Conservation (phyloP, 1,284 basidiomycete species). For the Ustilago vetiveriae region DNA sequence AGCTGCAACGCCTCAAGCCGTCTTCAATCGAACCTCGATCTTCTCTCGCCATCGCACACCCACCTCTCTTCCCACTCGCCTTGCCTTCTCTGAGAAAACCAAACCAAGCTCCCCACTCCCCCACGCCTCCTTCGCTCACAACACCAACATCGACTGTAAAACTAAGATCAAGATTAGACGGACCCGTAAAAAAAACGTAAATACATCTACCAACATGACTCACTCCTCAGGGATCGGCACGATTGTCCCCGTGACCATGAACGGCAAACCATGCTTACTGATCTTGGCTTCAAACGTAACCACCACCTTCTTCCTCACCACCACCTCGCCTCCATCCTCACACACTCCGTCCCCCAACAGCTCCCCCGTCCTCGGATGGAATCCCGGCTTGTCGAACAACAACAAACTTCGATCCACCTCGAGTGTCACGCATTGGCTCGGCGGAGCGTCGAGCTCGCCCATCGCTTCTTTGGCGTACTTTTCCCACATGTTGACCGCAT, state of each 20-base stretch:
- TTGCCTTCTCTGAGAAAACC: too few species aligned
- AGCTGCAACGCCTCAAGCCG: too few species aligned
- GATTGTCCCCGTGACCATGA: constrained; percentile 23
- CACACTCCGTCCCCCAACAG: constrained; percentile 23
- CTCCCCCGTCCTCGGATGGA: constrained; percentile 39
- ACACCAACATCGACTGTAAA: too few species aligned
- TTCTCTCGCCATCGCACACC: too few species aligned
- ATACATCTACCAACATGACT: neutral
- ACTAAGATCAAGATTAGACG: too few species aligned
- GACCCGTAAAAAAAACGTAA: too few species aligned
- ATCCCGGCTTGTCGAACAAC: constrained; percentile 34
- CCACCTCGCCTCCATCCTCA: constrained; percentile 23
- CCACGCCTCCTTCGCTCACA: too few species aligned
- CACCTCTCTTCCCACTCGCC: too few species aligned
- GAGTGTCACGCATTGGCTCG: constrained; percentile 11
- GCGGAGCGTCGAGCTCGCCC: constrained; percentile 12
- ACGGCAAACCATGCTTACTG: constrained; percentile 39
- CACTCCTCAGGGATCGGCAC: constrained; percentile 22
- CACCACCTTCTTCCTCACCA: constrained; percentile 8
- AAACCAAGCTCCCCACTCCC: too few species aligned
- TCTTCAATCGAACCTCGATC: too few species aligned
- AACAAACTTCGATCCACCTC: constrained; percentile 39
- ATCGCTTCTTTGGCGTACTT: constrained; percentile 23
- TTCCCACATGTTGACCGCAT: constrained; percentile 36
- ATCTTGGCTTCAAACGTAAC: constrained; percentile 47